Evolutionary conservation across 306 rosid species (phyloP), one percentile per base, ranked within the genome.

Genomic region (Crotalaria pallida): DNA sequence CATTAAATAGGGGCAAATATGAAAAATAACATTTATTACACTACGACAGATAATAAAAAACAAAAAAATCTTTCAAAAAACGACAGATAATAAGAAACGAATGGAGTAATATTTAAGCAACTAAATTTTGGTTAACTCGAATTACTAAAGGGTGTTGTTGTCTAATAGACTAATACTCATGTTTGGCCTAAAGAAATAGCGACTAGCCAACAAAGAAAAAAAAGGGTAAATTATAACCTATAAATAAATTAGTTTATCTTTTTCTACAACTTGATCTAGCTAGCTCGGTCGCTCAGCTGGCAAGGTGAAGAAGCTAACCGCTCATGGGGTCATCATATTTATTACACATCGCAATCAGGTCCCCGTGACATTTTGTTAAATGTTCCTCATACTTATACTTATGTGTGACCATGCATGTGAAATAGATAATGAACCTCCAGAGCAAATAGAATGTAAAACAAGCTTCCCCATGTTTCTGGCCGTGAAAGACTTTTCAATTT

Each of bases 391-490:
- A 56, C 10, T 2, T 1, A 27, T 15, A 56, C 10, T 10, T 17
- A 49, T 44, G 58, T 6, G 65, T 6, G 76, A 7, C 58, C 65
- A 60, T 61, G 71, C 65, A 60, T 61, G 71, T 61, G 76, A 51
- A 69, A 0, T 10, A 9, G 18, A 56, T 64, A 27, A 27, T 27
- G 31, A 47, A 58, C 6, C 27, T 44, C 19, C 53, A 36, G 1
- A 60, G 26, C 81, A 70, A 77, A 53, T 8, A 55, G 67, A 77
- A 74, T 16, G 45, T 21, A 65, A 6, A 31, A n/a, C 51, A 43
- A 48, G 29, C 60, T 9, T 3, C 24, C 19, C 17, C 9, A 19
- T 22, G 31, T 40, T 21, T 64, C 69, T 24, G 9, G 55, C 19
- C 11, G 22, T 19, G 50, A 61, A 61, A 62, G 7, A 44, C 71